Conservation (phyloP, 345 rosid genomes). For the Aurinia saxatilis region DNA sequence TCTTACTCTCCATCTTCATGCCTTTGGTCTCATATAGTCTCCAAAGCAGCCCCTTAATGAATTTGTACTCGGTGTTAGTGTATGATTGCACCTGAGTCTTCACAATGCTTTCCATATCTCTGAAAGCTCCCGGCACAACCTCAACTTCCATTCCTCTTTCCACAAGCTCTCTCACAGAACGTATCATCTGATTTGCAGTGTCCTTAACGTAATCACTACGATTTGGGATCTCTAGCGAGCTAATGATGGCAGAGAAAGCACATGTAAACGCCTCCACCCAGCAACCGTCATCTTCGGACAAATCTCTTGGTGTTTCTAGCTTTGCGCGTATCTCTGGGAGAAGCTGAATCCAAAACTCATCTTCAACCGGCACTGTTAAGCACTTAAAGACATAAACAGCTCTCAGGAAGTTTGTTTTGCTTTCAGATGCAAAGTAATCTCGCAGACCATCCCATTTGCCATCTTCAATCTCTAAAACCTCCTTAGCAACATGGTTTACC, state of each 20-base stretch:
- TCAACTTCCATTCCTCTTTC: slow-evolving; percentile 17
- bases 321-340: neutral
- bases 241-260: neutral
- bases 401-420: neutral
- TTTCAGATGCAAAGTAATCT: neutral
- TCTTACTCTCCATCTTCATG: slow-evolving; percentile 5
- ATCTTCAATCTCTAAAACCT: neutral
- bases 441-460: neutral
- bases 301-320: neutral
- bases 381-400: slow-evolving; percentile 9
- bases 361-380: neutral
- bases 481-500: neutral
- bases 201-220: neutral
- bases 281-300: neutral
- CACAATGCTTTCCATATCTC: slow-evolving; percentile 3
- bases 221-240: neutral
- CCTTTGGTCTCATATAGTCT: neutral
- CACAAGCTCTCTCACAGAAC: slow-evolving; percentile 14
- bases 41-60: neutral
- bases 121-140: slow-evolving; percentile 14
- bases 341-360: neutral
- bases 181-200: neutral
- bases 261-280: slow-evolving; percentile 6
- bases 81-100: slow-evolving; percentile 5
- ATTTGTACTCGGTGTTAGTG: neutral